phyloP scores from a whole-genome alignment of 1,284 basidiomycete genomes.

The Cystobasidium sp. region DNA sequence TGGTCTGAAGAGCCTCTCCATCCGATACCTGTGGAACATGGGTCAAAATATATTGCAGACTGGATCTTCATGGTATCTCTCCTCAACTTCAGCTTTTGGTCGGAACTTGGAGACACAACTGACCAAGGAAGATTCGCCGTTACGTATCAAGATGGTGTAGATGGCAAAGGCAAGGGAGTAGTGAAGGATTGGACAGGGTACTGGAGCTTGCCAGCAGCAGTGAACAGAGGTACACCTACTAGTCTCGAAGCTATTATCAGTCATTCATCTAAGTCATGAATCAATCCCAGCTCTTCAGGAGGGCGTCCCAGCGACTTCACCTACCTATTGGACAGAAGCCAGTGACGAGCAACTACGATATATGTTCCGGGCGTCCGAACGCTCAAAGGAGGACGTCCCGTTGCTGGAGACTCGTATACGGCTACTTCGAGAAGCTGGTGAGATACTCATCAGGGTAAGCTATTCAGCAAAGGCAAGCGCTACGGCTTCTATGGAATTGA shows the following conservation, averaged over 20 bases:
- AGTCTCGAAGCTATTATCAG: neutral
- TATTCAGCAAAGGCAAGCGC: neutral
- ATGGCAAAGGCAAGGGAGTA: conserved; percentile 61
- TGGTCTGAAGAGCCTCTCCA: conserved; percentile 48
- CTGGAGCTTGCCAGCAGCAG: conserved; percentile 76
- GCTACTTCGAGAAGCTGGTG: conserved; percentile 73
- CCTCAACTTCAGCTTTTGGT: conserved; percentile 86
- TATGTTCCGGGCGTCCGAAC: conserved; percentile 65
- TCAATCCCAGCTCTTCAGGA: conserved; percentile 64
- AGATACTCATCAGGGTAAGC: conserved; percentile 67
- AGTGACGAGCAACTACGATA: conserved; percentile 63
- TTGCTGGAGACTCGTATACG: conserved; percentile 69
- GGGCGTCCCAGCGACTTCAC: conserved; percentile 73
- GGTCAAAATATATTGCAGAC: conserved; percentile 61
- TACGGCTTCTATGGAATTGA: neutral
- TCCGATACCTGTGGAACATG: conserved; percentile 42
- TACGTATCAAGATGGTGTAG: conserved; percentile 66
- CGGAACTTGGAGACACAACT: conserved; percentile 62
- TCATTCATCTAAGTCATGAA: neutral
- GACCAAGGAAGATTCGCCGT: conserved; percentile 70
- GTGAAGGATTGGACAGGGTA: conserved; percentile 71
- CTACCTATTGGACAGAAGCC: conserved; percentile 69
- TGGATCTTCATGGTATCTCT: conserved; percentile 84
- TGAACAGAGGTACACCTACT: conserved; percentile 65
- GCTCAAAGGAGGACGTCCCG: conserved; percentile 68